phyloP scores from a whole-genome alignment of 768 basidiomycete genomes.

The Asterophora parasitica region DNA sequence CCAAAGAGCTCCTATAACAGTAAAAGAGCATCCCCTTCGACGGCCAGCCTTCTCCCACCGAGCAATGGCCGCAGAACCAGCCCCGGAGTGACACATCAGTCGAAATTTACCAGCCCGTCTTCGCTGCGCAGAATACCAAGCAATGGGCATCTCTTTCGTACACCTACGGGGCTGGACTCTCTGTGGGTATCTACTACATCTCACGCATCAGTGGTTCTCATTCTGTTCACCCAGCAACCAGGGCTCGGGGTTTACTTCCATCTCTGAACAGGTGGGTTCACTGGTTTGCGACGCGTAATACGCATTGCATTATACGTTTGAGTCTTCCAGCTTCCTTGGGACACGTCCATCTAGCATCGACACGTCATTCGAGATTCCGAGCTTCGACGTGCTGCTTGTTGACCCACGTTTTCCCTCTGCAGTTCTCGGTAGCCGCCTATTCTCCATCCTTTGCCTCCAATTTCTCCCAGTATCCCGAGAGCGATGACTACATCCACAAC shows the following conservation, averaged over 20 bases:
- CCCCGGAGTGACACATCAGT: constrained; percentile 28
- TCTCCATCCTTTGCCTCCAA: constrained; percentile 70
- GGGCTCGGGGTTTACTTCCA: constrained; percentile 31
- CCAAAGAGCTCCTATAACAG: constrained; percentile 39
- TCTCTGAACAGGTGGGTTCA: constrained; percentile 57
- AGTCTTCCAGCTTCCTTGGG: no score
- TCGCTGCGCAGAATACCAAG: constrained; percentile 36
- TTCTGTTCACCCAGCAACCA: constrained; percentile 26
- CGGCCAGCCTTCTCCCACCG: constrained; percentile 44
- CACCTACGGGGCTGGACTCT: not conserved
- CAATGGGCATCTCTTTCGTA: constrained; percentile 36
- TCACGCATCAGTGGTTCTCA: constrained; percentile 36
- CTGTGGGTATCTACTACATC: constrained; percentile 2
- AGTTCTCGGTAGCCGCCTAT: constrained; percentile 76
- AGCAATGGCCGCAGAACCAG: constrained; percentile 18
- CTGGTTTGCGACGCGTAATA: not conserved
- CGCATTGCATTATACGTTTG: not conserved
- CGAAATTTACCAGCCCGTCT: constrained; percentile 37
- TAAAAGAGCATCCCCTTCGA: constrained; percentile 41
- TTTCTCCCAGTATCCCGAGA: constrained; percentile 49
- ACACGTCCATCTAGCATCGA: no score
- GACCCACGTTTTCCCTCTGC: not conserved
- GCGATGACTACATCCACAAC: constrained; percentile 71
- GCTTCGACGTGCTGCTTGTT: not conserved
- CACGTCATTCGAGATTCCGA: not conserved